phyloP scores from a whole-genome alignment of 306 rosid species.

The Medicago truncatula region DNA sequence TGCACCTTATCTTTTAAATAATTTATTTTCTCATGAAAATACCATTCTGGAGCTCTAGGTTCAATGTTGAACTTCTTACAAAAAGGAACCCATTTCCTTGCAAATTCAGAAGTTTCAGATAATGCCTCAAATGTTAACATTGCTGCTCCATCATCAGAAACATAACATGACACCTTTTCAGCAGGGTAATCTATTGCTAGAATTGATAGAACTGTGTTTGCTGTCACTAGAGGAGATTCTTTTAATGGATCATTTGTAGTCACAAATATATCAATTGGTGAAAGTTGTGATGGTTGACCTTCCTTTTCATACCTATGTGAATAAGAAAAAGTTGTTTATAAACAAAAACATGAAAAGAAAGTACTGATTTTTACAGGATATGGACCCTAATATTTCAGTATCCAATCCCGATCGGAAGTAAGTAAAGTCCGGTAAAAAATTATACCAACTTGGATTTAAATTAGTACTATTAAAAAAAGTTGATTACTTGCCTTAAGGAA shows the following conservation, averaged over 20 bases:
- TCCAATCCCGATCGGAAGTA: too few species aligned
- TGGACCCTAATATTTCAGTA: too few species aligned
- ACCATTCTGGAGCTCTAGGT: conserved; percentile 79
- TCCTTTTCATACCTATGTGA: conserved; percentile 68
- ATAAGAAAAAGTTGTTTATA: not conserved
- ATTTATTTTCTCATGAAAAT: conserved; percentile 64
- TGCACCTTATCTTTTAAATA: conserved; percentile 63
- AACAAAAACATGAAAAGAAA: conserved; percentile 7
- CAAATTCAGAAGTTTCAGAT: conserved; percentile 76
- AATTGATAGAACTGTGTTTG: conserved; percentile 75
- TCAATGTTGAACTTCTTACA: conserved; percentile 71
- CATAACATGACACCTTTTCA: conserved; percentile 73
- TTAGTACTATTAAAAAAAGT: not conserved
- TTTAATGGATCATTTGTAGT: conserved; percentile 64
- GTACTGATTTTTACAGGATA: too few species aligned
- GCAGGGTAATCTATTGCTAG: conserved; percentile 74
- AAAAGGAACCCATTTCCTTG: conserved; percentile 78
- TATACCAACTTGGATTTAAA: too few species aligned
- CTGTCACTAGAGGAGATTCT: conserved; percentile 69
- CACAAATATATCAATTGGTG: conserved; percentile 63
- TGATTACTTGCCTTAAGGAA: conserved; percentile 58
- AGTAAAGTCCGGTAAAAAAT: too few species aligned
- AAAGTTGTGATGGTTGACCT: conserved; percentile 63
- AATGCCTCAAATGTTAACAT: conserved; percentile 72
- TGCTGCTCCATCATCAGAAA: conserved; percentile 77